Evolutionary conservation across 2,329 filamentous ascomycete species (phyloP).

Genomic region (Tolypocladium tropicale): DNA sequence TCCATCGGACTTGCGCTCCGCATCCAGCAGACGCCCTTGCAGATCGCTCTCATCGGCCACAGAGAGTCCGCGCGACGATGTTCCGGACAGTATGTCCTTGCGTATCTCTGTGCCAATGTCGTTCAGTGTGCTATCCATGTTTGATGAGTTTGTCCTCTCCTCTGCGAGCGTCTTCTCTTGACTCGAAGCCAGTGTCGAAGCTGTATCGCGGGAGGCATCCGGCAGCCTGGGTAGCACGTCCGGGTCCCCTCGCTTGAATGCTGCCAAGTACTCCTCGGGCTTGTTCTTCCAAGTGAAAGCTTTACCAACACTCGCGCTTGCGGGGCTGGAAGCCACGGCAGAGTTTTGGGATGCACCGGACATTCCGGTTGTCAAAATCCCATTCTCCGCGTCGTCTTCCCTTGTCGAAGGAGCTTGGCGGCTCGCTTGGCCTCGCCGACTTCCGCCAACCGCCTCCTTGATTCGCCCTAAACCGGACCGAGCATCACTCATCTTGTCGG

Average conservation of each 20-base stretch:
- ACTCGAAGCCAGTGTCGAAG: conserved; percentile 16
- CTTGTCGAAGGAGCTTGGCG: conserved; percentile 37
- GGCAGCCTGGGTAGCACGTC: conserved; percentile 15
- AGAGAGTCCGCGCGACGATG: conserved; percentile 48
- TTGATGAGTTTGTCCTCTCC: conserved; percentile 11
- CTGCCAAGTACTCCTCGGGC: conserved; percentile 46
- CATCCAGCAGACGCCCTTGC: conserved; percentile 39
- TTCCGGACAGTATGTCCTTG: conserved; percentile 29
- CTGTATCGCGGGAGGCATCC: conserved; percentile 13
- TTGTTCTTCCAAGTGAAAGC: conserved; percentile 56
- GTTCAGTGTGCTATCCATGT: conserved; percentile 15
- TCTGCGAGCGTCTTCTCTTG: conserved; percentile 10
- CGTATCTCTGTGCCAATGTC: conserved; percentile 30
- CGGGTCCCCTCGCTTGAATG: conserved; percentile 25
- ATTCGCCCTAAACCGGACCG: conserved; percentile 75
- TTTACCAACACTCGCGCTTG: conserved; percentile 32
- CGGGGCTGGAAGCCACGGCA: conserved; percentile 24
- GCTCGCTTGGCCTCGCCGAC: conserved; percentile 39
- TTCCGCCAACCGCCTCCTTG: conserved; percentile 68
- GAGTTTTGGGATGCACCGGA: conserved; percentile 8
- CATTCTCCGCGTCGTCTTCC: conserved; percentile 38
- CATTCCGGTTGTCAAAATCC: conserved; percentile 2
- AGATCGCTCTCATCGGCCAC: conserved; percentile 49
- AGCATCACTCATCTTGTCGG: conserved; percentile 69
- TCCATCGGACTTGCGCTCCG: conserved; percentile 33